These are phyloP conservation scores for Emmonsiellopsis sp. DNA, from an alignment of 2,329 filamentous ascomycete species.

Conservation along the genomic window DNA sequence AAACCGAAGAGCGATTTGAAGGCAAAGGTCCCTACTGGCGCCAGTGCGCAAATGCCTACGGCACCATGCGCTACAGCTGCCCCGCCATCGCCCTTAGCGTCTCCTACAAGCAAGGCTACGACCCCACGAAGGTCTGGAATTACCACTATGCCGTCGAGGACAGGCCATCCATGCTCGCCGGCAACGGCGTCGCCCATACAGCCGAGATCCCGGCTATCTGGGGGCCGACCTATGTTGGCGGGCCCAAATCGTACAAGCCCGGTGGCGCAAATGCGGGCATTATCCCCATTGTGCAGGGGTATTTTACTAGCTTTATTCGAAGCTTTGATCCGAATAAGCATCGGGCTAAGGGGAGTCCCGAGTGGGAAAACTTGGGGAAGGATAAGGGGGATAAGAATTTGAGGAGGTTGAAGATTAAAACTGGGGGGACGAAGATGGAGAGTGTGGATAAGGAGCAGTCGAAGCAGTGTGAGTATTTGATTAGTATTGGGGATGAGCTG, in stretches of 20 bases:
- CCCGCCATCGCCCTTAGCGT: constrained; percentile 49
- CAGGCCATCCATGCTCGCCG: constrained; percentile 40
- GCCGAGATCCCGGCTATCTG: constrained; percentile 60
- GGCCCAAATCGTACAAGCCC: constrained; percentile 48
- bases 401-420: constrained; percentile 37
- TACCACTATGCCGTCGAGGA: constrained; percentile 65
- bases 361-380: constrained; percentile 42
- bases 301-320: constrained; percentile 67
- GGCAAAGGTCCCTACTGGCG: constrained; percentile 47
- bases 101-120: constrained; percentile 22
- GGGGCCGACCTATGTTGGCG: constrained; percentile 49
- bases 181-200: constrained; percentile 58
- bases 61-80: constrained; percentile 58
- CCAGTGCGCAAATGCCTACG: constrained; percentile 50
- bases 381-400: constrained; percentile 16
- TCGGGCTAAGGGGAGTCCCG: constrained; percentile 37
- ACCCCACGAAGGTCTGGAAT: constrained; percentile 45
- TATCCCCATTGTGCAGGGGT: constrained; percentile 55
- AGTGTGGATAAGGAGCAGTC: constrained; percentile 30
- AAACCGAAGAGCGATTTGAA: constrained; percentile 37
- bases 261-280: constrained; percentile 45
- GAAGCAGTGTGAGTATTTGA: constrained; percentile 42
- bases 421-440: constrained; percentile 40
- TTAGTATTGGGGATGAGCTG: constrained; percentile 39
- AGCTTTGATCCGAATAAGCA: constrained; percentile 56